phyloP scores from a whole-genome alignment of 2,329 filamentous ascomycete genomes.

The Cyphellophora attinorum region DNA sequence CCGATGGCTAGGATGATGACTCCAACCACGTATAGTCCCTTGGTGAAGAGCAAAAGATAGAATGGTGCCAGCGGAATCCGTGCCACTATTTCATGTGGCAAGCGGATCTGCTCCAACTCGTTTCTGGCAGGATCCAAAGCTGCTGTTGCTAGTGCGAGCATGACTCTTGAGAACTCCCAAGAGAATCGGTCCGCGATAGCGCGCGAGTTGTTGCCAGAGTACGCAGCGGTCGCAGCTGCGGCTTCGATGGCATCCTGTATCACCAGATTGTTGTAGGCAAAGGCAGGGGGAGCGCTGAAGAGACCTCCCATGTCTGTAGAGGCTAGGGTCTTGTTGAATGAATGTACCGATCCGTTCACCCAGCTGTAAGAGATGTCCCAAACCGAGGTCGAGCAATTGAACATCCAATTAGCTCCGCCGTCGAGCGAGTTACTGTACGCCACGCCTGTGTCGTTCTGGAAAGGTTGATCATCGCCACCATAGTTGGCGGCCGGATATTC shows the following conservation, averaged over 20 bases:
- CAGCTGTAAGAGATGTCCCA: conserved; percentile 18
- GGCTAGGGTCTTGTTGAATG: not conserved
- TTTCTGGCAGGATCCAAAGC: not conserved
- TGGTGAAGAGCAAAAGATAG: not conserved
- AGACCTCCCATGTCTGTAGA: not conserved
- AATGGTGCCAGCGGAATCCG: not conserved
- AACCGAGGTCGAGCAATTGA: conserved; percentile 16
- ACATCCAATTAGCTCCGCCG: conserved; percentile 7
- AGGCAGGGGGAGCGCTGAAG: not conserved
- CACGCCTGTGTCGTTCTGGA: not conserved
- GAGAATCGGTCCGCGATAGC: not conserved
- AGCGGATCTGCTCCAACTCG: not conserved
- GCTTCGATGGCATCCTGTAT: not conserved
- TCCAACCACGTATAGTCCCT: conserved; percentile 2
- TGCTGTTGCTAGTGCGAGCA: not conserved
- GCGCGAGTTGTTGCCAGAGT: not conserved
- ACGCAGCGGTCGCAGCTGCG: not conserved
- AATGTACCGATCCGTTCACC: conserved; percentile 7
- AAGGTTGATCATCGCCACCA: not conserved
- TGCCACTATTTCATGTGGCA: not conserved
- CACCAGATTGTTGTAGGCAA: not conserved
- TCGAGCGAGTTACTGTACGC: not conserved
- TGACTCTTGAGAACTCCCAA: not conserved
- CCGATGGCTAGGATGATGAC: not conserved
- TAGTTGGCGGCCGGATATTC: not conserved